A percentile compares a stretch with the other conserved stretches of the same genome.
These are phyloP conservation scores for Dioscorea zingiberensis DNA, from an alignment of 106 monocot species.

Conservation along the genomic window DNA sequence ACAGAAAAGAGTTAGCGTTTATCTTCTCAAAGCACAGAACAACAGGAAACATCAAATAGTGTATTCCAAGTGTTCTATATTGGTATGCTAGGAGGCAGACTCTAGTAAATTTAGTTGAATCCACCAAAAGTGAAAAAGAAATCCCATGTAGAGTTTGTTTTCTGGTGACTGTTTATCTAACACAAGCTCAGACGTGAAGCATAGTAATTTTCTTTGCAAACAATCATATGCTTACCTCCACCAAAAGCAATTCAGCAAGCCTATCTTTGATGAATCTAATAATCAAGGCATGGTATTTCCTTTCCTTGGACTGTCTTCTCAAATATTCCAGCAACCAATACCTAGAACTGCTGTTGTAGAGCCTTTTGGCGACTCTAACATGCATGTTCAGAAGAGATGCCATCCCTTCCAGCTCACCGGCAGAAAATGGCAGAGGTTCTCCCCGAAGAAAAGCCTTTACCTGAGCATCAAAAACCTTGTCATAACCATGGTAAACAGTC, in stretches of 20 bases:
- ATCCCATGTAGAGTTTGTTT: too few relatives aligned
- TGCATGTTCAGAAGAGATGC: conserved; percentile 63
- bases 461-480: conserved; percentile 31
- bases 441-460: conserved; percentile 93
- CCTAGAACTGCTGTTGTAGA: conserved; percentile 60
- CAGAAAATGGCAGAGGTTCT: conserved; percentile 64
- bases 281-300: conserved; percentile 62
- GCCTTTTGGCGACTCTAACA: conserved; percentile 59
- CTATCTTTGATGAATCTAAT: conserved; percentile 85
- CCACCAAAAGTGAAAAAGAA: too few relatives aligned
- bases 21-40: too few relatives aligned
- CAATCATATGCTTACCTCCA: conserved; percentile 51
- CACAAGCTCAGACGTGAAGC: background rate
- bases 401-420: conserved; percentile 77
- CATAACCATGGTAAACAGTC: background rate
- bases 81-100: too few relatives aligned
- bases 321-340: conserved; percentile 93
- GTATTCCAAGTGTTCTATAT: too few relatives aligned
- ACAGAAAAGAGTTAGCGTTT: too few relatives aligned
- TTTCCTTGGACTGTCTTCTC: conserved; percentile 73
- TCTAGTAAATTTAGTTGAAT: too few relatives aligned
- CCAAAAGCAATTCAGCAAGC: conserved; percentile 58
- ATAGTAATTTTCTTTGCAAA: background rate
- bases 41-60: too few relatives aligned
- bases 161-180: too few relatives aligned